Conservation (phyloP, 768 basidiomycete genomes). For the Lactarius evosmus region DNA sequence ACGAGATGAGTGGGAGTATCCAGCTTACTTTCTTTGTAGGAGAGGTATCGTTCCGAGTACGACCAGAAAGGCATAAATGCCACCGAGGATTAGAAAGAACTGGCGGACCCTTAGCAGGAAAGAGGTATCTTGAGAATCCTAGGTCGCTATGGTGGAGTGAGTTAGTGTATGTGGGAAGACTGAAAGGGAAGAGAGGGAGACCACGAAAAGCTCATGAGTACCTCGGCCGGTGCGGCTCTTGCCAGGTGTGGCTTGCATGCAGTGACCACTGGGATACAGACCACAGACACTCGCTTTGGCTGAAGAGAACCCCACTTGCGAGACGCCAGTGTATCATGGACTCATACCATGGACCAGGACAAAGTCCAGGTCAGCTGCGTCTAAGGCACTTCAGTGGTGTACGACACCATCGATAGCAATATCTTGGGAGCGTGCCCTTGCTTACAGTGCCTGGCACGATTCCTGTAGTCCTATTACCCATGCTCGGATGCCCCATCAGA, state of each 20-base stretch:
- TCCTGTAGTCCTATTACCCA: background rate
- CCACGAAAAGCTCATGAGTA: background rate
- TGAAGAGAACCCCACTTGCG: background rate
- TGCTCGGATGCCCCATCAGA: background rate
- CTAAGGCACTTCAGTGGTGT: background rate
- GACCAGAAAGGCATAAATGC: slow-evolving; percentile 50
- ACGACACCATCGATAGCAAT: no score
- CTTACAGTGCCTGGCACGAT: background rate
- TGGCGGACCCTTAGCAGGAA: slow-evolving; percentile 32
- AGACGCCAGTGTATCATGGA: background rate
- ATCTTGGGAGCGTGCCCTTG: no score
- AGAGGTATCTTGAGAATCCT: background rate
- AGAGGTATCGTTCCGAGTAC: slow-evolving; percentile 54
- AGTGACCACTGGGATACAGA: no score
- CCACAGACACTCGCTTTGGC: background rate
- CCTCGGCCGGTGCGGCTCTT: background rate
- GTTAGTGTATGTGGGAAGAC: background rate
- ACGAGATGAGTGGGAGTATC: background rate
- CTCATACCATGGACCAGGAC: background rate
- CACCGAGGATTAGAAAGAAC: slow-evolving; percentile 42
- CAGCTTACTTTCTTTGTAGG: slow-evolving; percentile 66
- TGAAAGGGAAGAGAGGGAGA: background rate
- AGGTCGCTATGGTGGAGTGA: background rate
- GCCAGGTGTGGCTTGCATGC: no score
- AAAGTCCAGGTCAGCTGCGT: background rate